Evolutionary conservation across 495 filamentous ascomycete genomes (phyloP).

Genomic region (Hyaloscypha hepaticicola): DNA sequence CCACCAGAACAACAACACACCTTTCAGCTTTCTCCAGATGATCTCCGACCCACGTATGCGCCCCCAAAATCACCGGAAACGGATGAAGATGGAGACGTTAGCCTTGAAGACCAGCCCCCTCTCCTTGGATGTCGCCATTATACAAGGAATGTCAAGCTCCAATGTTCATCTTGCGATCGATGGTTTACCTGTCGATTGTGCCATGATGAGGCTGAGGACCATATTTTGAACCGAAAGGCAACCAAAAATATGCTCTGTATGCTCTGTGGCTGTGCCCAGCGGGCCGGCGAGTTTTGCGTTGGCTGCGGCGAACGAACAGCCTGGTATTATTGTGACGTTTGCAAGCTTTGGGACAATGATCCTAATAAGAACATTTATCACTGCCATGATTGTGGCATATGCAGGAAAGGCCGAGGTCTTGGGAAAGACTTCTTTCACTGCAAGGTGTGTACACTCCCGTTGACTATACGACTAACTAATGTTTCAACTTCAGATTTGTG

Average conservation of each 20-base stretch:
- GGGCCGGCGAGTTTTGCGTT: conserved; percentile 72
- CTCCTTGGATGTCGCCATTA: conserved; percentile 88
- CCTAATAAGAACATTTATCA: conserved; percentile 91
- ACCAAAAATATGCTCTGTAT: conserved; percentile 98
- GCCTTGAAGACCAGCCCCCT: conserved; percentile 44
- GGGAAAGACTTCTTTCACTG: conserved; percentile 98
- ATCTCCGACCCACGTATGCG: conserved; percentile 70
- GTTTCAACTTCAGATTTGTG: conserved; percentile 67
- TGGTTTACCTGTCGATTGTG: conserved; percentile 98
- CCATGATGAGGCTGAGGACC: conserved; percentile 84
- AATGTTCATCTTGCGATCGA: conserved; percentile 81
- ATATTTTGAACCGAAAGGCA: conserved; percentile 73
- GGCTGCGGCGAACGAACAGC: conserved; percentile 74
- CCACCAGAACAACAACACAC: conserved; percentile 46
- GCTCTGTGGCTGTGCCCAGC: conserved; percentile 85
- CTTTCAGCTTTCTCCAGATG: conserved; percentile 69
- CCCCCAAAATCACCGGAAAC: conserved; percentile 32
- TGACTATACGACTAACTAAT: conserved; percentile 1
- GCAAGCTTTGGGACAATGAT: conserved; percentile 97
- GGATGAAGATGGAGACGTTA: conserved; percentile 41
- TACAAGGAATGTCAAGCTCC: conserved; percentile 89
- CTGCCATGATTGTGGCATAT: conserved; percentile 95
- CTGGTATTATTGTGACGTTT: conserved; percentile 92
- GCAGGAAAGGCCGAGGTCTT: conserved; percentile 83
- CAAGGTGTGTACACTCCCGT: conserved; percentile 60